A percentile compares a stretch with the other conserved stretches of the same genome.
These are phyloP conservation scores for Sporothrix phasma DNA, from an alignment of 2,329 filamentous ascomycete species.

Conservation along the genomic window DNA sequence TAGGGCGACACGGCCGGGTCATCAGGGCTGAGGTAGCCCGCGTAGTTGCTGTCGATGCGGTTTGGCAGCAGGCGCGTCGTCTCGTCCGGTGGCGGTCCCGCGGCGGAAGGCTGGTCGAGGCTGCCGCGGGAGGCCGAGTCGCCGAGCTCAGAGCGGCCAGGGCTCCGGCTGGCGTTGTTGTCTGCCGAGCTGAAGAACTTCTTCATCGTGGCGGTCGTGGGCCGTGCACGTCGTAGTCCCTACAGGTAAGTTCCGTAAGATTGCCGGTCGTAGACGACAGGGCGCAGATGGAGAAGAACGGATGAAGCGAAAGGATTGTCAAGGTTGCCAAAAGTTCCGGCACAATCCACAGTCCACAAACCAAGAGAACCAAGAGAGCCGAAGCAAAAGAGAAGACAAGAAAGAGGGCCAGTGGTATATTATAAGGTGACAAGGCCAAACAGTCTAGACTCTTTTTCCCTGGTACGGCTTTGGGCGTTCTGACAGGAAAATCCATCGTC, in stretches of 20 bases:
- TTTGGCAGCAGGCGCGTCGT: constrained; percentile 60
- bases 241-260: background rate
- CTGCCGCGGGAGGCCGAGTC: constrained; percentile 7
- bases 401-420: background rate
- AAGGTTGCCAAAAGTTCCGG: too few species aligned
- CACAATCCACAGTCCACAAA: too few species aligned
- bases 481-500: background rate
- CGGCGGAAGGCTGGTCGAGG: background rate
- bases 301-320: background rate
- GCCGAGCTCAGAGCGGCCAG: background rate
- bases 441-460: background rate
- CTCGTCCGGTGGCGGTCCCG: constrained; percentile 29
- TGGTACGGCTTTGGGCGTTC: background rate
- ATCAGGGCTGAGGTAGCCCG: constrained; percentile 59
- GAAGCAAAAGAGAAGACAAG: background rate
- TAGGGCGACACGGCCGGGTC: constrained; percentile 85
- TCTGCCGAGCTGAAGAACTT: background rate
- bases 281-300: background rate
- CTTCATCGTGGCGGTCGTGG: background rate
- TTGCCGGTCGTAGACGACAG: background rate
- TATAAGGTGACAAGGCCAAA: background rate
- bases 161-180: background rate
- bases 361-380: background rate
- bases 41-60: constrained; percentile 41
- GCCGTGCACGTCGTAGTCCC: background rate